phyloP scores from a whole-genome alignment of 2,329 filamentous ascomycete species.

The Curvularia hawaiiensis region DNA sequence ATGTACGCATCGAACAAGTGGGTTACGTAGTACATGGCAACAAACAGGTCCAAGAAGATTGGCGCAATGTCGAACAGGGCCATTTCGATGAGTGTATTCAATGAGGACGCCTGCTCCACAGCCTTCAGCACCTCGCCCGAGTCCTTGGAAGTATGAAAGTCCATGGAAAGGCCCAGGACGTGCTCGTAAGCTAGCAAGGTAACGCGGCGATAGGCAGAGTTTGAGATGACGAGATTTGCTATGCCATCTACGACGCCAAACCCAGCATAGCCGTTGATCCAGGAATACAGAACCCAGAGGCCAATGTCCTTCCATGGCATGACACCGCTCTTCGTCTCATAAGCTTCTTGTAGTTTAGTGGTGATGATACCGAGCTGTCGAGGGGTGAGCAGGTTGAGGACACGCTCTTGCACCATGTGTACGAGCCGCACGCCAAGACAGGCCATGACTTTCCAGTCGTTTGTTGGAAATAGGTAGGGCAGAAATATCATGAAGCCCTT shows the following conservation, averaged over 20 bases:
- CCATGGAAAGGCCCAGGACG: constrained; percentile 71
- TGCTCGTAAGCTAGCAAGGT: constrained; percentile 68
- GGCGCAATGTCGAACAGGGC: constrained; percentile 65
- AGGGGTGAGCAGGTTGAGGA: constrained; percentile 78
- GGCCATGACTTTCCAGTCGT: constrained; percentile 68
- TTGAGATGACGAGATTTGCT: constrained; percentile 61
- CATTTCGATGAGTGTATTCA: constrained; percentile 65
- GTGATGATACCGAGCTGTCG: constrained; percentile 80
- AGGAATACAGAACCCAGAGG: constrained; percentile 55
- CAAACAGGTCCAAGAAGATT: constrained; percentile 64
- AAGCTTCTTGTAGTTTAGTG: constrained; percentile 60
- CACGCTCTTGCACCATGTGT: constrained; percentile 72
- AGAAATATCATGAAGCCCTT: constrained; percentile 77
- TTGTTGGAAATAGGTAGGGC: constrained; percentile 78
- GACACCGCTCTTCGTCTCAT: constrained; percentile 45
- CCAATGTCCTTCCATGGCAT: constrained; percentile 61
- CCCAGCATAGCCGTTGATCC: constrained; percentile 58
- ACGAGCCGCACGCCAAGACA: constrained; percentile 69
- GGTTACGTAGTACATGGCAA: constrained; percentile 67
- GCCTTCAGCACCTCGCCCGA: constrained; percentile 69
- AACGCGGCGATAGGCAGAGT: constrained; percentile 63
- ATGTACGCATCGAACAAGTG: constrained; percentile 64
- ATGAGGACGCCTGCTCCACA: constrained; percentile 65
- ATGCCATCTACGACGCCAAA: constrained; percentile 57
- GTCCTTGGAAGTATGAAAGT: constrained; percentile 70